Conservation (phyloP, 2,329 filamentous ascomycete genomes). For the Epichloe sylvatica region DNA sequence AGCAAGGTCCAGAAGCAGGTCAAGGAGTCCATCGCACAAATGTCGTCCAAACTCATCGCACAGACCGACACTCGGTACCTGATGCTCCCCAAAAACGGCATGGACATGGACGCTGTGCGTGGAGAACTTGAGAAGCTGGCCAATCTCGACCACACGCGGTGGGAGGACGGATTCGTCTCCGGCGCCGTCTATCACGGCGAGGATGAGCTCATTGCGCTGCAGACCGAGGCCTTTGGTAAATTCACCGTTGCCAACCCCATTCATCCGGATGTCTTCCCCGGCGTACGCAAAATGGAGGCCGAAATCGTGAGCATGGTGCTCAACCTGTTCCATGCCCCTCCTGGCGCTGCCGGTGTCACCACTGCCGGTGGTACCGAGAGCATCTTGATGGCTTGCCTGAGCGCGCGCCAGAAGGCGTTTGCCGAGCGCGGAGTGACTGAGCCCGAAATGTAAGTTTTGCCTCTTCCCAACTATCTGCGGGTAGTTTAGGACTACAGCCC, state of each 20-base stretch:
- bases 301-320: constrained; percentile 95
- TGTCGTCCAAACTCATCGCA: constrained; percentile 74
- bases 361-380: constrained; percentile 92
- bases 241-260: constrained; percentile 96
- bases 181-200: constrained; percentile 96
- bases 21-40: constrained; percentile 60
- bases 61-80: constrained; percentile 59
- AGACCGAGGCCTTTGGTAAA: constrained; percentile 83
- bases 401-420: constrained; percentile 78
- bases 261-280: constrained; percentile 95
- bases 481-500: neutral
- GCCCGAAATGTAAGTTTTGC: constrained; percentile 69
- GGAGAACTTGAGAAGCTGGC: constrained; percentile 67
- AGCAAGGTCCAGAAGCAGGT: constrained; percentile 76
- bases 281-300: constrained; percentile 97
- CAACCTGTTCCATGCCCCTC: constrained; percentile 75
- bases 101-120: constrained; percentile 63
- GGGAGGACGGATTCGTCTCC: constrained; percentile 91
- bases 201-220: constrained; percentile 63
- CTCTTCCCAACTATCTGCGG: neutral
- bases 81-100: constrained; percentile 68
- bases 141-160: constrained; percentile 82
- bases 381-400: constrained; percentile 88
- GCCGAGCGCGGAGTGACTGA: constrained; percentile 75
- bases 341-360: constrained; percentile 73